phyloP scores from a whole-genome alignment of 2,329 filamentous ascomycete species.

The Exserohilum rostratum region DNA sequence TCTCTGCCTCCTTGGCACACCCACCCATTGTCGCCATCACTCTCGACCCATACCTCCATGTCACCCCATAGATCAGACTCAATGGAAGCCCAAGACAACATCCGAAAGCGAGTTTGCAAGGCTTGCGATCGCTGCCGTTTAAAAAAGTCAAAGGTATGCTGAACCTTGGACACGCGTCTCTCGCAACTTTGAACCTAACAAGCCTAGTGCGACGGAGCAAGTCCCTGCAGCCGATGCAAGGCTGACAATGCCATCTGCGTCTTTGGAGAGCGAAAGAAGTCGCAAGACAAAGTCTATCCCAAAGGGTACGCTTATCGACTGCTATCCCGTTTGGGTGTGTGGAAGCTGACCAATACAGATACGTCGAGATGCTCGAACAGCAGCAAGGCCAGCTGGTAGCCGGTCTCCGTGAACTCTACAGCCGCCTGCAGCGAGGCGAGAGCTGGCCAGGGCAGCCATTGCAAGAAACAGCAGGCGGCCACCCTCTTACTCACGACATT shows the following conservation, averaged over 20 bases:
- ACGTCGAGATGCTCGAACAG: conserved; percentile 71
- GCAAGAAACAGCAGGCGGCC: conserved; percentile 58
- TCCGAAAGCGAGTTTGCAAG: conserved; percentile 69
- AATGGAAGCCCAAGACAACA: conserved; percentile 54
- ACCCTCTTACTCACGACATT: conserved; percentile 68
- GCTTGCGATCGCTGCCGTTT: conserved; percentile 69
- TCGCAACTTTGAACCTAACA: conserved; percentile 13
- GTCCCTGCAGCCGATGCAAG: conserved; percentile 66
- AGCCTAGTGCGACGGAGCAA: conserved; percentile 64
- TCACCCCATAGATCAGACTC: conserved; percentile 46
- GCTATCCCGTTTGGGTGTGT: too few species aligned
- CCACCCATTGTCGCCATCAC: too few species aligned
- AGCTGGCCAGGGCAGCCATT: conserved; percentile 63
- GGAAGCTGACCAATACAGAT: conserved; percentile 52
- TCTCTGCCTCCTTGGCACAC: background rate
- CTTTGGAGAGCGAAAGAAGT: conserved; percentile 70
- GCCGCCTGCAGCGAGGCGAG: conserved; percentile 57
- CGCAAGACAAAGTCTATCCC: conserved; percentile 71
- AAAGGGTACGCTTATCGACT: conserved; percentile 59
- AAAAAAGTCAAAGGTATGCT: conserved; percentile 68
- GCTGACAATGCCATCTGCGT: conserved; percentile 69
- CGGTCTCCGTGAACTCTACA: conserved; percentile 66
- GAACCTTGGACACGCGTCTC: background rate
- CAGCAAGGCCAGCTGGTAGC: conserved; percentile 67
- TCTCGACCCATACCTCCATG: conserved; percentile 28